A percentile compares a stretch with the other conserved stretches of the same genome.
Evolutionary conservation across 2,329 filamentous ascomycete species (phyloP).

Genomic region (Sarocladiaceae sp.): DNA sequence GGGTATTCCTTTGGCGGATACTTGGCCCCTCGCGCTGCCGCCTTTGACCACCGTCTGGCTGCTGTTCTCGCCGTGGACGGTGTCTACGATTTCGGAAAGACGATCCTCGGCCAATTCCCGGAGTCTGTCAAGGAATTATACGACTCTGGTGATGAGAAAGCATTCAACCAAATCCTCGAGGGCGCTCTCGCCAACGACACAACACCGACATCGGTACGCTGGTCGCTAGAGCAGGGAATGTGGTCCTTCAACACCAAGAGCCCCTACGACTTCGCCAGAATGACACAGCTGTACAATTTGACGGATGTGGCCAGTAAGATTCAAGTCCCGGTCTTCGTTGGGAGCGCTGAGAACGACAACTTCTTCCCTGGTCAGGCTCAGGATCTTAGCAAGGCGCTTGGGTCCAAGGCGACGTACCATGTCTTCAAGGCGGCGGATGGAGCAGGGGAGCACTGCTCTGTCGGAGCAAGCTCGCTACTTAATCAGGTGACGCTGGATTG

Average conservation of each 20-base stretch:
- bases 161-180: constrained; percentile 14
- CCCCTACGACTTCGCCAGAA: constrained; percentile 22
- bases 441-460: constrained; percentile 15
- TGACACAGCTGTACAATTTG: constrained; percentile 13
- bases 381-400: background rate
- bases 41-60: constrained; percentile 36
- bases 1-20: constrained; percentile 38
- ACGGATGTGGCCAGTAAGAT: constrained; percentile 15
- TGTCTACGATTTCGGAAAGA: constrained; percentile 23
- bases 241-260: constrained; percentile 26
- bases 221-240: constrained; percentile 26
- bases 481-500: background rate
- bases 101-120: constrained; percentile 7
- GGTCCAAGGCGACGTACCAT: constrained; percentile 1
- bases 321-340: constrained; percentile 11
- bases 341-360: constrained; percentile 10
- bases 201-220: constrained; percentile 17
- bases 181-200: constrained; percentile 1
- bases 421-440: constrained; percentile 10
- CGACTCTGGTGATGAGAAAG: constrained; percentile 12
- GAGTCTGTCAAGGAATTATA: background rate
- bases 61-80: constrained; percentile 33
- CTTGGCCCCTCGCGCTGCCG: constrained; percentile 35
- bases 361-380: constrained; percentile 11
- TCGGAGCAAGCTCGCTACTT: constrained; percentile 12